Percentiles rank a stretch among this genome's conserved stretches.
Conservation (phyloP, 208 protist genomes). For the Tritrichomonas musculus region DNA sequence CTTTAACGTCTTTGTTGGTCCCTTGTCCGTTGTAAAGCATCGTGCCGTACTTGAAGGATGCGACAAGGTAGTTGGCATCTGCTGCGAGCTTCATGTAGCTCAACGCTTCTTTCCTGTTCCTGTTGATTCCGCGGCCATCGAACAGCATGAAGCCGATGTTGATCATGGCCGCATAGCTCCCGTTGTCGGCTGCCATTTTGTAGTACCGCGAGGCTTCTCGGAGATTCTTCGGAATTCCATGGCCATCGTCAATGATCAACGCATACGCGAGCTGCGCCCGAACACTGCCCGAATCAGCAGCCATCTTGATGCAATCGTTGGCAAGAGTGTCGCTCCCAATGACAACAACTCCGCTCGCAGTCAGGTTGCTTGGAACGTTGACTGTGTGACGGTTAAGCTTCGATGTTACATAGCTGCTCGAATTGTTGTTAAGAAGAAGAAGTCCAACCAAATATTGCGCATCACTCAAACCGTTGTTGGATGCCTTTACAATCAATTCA, state of each 20-base stretch:
- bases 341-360: too few species aligned
- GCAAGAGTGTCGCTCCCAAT: too few species aligned
- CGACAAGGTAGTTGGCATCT: background rate
- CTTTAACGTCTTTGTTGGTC: background rate
- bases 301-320: background rate
- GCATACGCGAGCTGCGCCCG: background rate
- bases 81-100: background rate
- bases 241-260: background rate
- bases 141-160: background rate
- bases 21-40: background rate
- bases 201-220: background rate
- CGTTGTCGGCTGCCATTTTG: background rate
- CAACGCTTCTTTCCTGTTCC: background rate
- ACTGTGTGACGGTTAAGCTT: background rate
- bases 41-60: background rate
- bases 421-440: background rate
- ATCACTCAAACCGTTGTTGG: background rate
- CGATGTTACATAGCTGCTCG: too few species aligned
- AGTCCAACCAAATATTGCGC: background rate
- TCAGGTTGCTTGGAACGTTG: background rate
- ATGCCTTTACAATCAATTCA: background rate
- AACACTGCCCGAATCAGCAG: background rate
- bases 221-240: background rate
- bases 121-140: background rate
- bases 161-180: background rate